These are phyloP conservation scores for Erysimum cheiranthoides DNA, from an alignment of 345 rosid species.

Conservation along the genomic window DNA sequence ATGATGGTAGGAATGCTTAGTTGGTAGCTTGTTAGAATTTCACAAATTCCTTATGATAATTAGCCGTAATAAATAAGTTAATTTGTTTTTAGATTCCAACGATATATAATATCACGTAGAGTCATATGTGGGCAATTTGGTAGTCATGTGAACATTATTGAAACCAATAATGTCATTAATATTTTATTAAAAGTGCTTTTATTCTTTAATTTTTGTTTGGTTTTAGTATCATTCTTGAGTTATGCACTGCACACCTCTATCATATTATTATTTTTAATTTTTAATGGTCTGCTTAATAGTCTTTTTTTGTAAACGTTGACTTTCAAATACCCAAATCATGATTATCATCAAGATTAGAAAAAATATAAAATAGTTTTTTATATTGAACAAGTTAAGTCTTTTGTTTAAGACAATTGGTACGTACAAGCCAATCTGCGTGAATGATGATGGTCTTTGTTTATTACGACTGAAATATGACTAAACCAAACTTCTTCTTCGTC, in stretches of 20 bases:
- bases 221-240: constrained; percentile 2
- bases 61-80: too few species aligned
- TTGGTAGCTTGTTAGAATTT: too few species aligned
- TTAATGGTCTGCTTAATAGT: neutral
- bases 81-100: too few species aligned
- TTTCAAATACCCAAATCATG: constrained; percentile 15
- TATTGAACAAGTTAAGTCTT: neutral
- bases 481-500: constrained; percentile 32
- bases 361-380: too few species aligned
- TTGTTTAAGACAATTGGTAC: neutral
- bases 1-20: too few species aligned
- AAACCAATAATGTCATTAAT: constrained; percentile 19
- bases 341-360: too few species aligned
- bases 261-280: neutral
- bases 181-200: neutral
- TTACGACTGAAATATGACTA: constrained; percentile 10
- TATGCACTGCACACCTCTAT: constrained; percentile 28
- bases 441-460: constrained; percentile 27
- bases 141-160: constrained; percentile 19
- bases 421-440: constrained; percentile 11
- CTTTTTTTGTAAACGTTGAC: constrained; percentile 25
- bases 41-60: neutral
- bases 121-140: neutral
- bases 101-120: neutral
- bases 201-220: neutral